Evolutionary conservation across 495 filamentous ascomycete genomes (phyloP), one percentile per base, ranked within the genome.

Genomic region (Beverwykella pulmonaria): DNA sequence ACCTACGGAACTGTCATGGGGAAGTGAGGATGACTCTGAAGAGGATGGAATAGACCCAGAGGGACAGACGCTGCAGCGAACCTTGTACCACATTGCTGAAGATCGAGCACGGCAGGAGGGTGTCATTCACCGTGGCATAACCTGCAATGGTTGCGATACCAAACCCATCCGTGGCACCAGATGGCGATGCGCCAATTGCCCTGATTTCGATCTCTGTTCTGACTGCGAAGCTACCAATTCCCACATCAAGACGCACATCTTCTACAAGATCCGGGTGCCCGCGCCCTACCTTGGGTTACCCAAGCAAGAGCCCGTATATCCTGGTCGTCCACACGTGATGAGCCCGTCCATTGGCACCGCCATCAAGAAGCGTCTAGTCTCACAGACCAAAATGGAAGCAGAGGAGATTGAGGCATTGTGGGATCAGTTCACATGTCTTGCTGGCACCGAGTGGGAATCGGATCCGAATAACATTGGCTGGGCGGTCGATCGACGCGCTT

Each of bases 361-460:
- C 20, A 73, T 92, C 4, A 85, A 87, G 32, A 81, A 84, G 53
- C 57, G 86, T 55, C 80, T 96, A 54, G 84, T 85, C 25, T 81
- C 83, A 39, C 87, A 91, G 26, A 91, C 90, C 17, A 85, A 83
- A 17, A 93, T 93, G 65, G 92, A 96, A 73, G 83, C 85, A 32
- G 86, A 89, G 1, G 91, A 96, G 73, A 77, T 98, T 2, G 92
- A 98, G 76, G 94, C 92, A 29, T 84, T 94, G 27, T 98, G 92
- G 88, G 93, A 97, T 70, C 95, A 97, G 71, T 98, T 95, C 83
- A 90, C 89, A 9, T 97, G 91, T 65, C 84, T 97, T 70, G 94
- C 94, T 10, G 91, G 88, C 65, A 87, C 87, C 12, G 88, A 93
- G 72, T 97, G 90, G 88, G 76, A 84, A n/a, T 83, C 88, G 20